Percentiles rank a stretch among this genome's conserved stretches.
Conservation (phyloP, 2,329 filamentous ascomycete species). For the Colletotrichum acutatum region DNA sequence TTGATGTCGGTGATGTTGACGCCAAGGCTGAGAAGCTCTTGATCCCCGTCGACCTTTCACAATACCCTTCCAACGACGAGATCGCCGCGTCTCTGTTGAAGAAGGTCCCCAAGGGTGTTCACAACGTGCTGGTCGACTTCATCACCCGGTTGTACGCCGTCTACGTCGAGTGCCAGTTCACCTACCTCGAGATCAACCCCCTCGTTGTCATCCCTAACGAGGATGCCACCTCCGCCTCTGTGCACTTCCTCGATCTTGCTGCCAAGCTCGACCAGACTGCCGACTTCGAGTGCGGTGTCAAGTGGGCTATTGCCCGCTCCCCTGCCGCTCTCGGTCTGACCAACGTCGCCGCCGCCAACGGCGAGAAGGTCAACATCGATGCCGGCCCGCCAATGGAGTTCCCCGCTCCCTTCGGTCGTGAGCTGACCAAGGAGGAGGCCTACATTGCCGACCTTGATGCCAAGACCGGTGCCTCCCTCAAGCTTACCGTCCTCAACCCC, state of each 20-base stretch:
- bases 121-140: conserved; percentile 99
- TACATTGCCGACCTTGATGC: conserved; percentile 99
- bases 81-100: conserved; percentile 87
- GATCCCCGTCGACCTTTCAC: conserved; percentile 91
- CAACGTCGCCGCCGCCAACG: conserved; percentile 68
- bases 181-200: conserved; percentile 99
- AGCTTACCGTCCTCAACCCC: conserved; percentile 95
- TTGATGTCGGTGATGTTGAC: conserved; percentile 99
- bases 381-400: conserved; percentile 99
- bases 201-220: conserved; percentile 97
- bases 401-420: conserved; percentile 97
- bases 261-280: conserved; percentile 99
- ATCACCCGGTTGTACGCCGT: conserved; percentile 98
- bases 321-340: conserved; percentile 89
- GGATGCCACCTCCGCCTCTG: conserved; percentile 89
- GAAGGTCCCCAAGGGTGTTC: conserved; percentile 93
- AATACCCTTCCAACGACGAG: conserved; percentile 96
- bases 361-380: conserved; percentile 88
- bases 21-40: conserved; percentile 98
- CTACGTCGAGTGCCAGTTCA: conserved; percentile 99
- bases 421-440: conserved; percentile 98
- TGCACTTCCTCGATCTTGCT: conserved; percentile 98
- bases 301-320: conserved; percentile 97
- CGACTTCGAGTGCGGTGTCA: conserved; percentile 98
- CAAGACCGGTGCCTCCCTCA: conserved; percentile 98